Evolutionary conservation across 345 rosid genomes (phyloP).

Genomic region (Citrus cavaleriei): DNA sequence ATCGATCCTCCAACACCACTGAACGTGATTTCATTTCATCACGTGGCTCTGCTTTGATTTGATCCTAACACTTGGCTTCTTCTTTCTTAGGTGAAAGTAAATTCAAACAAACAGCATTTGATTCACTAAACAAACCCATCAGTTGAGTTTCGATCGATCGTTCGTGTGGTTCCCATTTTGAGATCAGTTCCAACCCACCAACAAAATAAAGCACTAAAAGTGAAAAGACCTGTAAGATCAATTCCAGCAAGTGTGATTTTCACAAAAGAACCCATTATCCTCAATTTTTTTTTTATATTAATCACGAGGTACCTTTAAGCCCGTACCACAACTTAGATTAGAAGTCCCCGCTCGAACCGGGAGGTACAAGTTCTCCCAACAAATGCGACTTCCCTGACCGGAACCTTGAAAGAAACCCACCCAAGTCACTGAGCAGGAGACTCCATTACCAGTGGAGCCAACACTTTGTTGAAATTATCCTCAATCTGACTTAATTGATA

Average conservation of each 20-base stretch:
- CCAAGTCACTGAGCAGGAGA: no score
- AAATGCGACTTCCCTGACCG: no score
- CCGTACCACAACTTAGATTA: no score
- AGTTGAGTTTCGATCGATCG: not conserved
- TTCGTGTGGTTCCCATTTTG: not conserved
- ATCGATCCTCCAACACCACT: not conserved
- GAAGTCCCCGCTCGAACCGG: no score
- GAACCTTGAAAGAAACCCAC: no score
- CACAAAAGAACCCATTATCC: not conserved
- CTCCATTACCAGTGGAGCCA: no score
- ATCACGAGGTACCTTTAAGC: no score
- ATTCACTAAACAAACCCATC: not conserved
- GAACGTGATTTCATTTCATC: not conserved
- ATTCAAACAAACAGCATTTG: not conserved
- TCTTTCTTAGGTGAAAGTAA: not conserved
- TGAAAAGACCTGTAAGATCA: not conserved
- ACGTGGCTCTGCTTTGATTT: not conserved
- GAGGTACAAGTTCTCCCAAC: no score
- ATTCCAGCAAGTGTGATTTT: not conserved
- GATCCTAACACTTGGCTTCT: not conserved
- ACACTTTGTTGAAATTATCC: no score
- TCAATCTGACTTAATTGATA: no score
- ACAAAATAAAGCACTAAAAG: not conserved
- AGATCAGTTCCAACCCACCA: not conserved
- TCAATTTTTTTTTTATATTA: no score